Evolutionary conservation across 108 stramenopile genomes (phyloP), one percentile per base, ranked within the genome.

Genomic region (Nitzschia palea): DNA sequence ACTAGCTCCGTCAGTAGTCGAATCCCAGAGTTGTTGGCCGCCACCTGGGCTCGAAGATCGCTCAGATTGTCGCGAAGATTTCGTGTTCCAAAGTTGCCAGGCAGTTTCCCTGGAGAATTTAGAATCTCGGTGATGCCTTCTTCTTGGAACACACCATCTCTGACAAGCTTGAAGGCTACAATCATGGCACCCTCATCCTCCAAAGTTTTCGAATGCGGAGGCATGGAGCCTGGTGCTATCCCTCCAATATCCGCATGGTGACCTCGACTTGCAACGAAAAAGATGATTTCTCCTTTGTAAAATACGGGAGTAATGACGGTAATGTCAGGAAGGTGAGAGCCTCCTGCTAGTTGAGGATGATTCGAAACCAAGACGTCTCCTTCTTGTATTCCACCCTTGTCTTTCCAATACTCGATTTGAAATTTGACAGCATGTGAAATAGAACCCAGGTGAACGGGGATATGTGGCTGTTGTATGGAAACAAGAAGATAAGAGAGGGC

Each of bases 271-370:
- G 98, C 98, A 1, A 98, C 96, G 69, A 96, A 99, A 76, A 98
- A 99, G 26, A 93, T 83, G 32, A 97, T 89, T 33, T 88, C 62
- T 15, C 87, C 89, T 23, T 90, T 68, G 65, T 86, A 68, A 72
- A 99, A 99, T 3, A 98, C 96, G 32, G 98, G 98, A 23, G 98
- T 99, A 44, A 99, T 98, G 2, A 97, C 98, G 14, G 97, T 99
- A 50, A 99, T 99, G 65, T 99, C 98, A 6, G 98, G 94, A 36
- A 97, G 71, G 65, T 96, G 95, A 34, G 82, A 83, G 14, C 82
- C 98, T 15, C 99, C 97, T 4, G 99, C 98, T 37, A 97, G 81
- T 68, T 99, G 98, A 44, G 93, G 99, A 78, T 98, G 97, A 70
- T 99, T 99, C 22, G 94, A 93, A 0, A 99, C 90, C 35, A 98